These are phyloP conservation scores for Nasturtium officinale DNA, from an alignment of 345 rosid genomes.

Conservation along the genomic window DNA sequence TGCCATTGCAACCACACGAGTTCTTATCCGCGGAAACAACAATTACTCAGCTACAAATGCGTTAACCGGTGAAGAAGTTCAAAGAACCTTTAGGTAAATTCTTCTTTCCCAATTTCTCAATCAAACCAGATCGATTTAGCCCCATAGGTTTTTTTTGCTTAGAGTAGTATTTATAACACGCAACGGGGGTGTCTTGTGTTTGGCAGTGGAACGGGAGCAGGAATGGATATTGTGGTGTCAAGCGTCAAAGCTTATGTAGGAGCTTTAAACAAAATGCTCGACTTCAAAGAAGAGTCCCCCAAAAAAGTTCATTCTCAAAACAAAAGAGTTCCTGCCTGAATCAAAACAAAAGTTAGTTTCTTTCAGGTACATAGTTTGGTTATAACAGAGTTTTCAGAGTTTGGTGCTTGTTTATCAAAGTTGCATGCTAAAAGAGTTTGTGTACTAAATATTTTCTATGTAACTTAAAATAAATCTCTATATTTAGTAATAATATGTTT, in stretches of 20 bases:
- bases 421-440: slow-evolving; percentile 14
- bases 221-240: slow-evolving; percentile 88
- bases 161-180: slow-evolving; percentile 8
- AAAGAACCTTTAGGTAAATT: slow-evolving; percentile 77
- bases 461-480: not conserved
- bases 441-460: slow-evolving; percentile 2
- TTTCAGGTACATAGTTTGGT: slow-evolving; percentile 35
- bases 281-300: slow-evolving; percentile 51
- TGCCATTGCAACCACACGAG: slow-evolving; percentile 95
- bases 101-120: not conserved
- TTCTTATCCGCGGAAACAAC: slow-evolving; percentile 72
- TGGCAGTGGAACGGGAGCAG: slow-evolving; percentile 79
- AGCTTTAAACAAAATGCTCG: slow-evolving; percentile 89
- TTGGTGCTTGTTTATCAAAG: slow-evolving; percentile 10
- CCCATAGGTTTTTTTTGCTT: not conserved
- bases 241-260: slow-evolving; percentile 88
- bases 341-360: not conserved
- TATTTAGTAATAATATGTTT: slow-evolving; percentile 16
- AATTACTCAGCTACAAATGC: slow-evolving; percentile 52
- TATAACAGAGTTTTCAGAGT: slow-evolving; percentile 2
- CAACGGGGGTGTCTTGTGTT: not conserved
- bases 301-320: slow-evolving; percentile 39
- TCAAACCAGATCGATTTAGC: not conserved
- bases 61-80: slow-evolving; percentile 59
- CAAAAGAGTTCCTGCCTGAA: slow-evolving; percentile 51